These are phyloP conservation scores for Fusarium pseudocircinatum DNA, from an alignment of 2,329 filamentous ascomycete genomes.

Conservation along the genomic window DNA sequence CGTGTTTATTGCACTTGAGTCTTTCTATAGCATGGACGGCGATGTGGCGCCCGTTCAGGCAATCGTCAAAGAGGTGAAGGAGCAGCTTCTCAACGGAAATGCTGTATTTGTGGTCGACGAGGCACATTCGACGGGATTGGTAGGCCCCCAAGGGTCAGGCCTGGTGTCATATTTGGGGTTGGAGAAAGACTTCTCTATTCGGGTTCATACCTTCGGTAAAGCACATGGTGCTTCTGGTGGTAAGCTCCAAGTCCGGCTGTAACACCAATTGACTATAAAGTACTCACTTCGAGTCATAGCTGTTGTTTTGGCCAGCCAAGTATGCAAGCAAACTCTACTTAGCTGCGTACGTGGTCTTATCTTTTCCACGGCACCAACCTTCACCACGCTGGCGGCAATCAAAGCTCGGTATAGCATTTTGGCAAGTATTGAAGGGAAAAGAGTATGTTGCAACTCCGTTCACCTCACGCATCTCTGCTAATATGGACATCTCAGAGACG, in stretches of 20 bases:
- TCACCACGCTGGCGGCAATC: background rate
- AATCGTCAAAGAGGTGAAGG: background rate
- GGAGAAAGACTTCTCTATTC: background rate
- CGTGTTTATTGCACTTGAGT: background rate
- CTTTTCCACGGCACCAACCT: background rate
- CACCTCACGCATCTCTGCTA: rapidly evolving
- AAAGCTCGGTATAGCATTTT: background rate
- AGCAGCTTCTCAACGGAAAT: background rate
- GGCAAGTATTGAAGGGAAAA: background rate
- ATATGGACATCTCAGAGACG: background rate
- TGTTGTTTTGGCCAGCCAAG: background rate
- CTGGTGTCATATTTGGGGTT: background rate
- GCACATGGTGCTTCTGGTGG: background rate
- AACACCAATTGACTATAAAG: rapidly evolving
- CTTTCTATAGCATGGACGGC: background rate
- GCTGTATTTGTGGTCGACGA: background rate
- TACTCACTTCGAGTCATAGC: background rate
- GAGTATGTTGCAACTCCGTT: background rate
- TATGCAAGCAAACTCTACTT: background rate
- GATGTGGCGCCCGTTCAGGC: background rate
- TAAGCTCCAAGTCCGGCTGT: background rate
- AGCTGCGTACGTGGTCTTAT: background rate
- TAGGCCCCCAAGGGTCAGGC: background rate
- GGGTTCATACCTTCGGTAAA: constrained; percentile 1
- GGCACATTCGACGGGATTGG: background rate